A percentile compares a stretch with the other conserved stretches of the same genome.
Conservation (phyloP, 495 filamentous ascomycete species). For the Tuber borchii region DNA sequence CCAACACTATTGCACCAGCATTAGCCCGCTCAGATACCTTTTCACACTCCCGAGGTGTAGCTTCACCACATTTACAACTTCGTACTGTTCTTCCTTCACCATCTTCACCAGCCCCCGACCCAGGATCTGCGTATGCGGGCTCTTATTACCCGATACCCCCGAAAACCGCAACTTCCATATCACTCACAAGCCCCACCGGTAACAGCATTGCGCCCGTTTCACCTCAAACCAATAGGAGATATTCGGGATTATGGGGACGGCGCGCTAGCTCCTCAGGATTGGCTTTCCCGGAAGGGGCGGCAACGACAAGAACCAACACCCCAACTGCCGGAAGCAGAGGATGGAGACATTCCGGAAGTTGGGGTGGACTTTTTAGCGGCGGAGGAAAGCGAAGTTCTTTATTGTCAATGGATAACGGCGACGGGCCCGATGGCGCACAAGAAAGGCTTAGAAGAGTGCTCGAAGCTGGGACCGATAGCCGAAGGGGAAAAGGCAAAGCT, state of each 20-base stretch:
- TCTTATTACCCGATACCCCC: slow-evolving; percentile 37
- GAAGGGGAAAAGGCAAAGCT: slow-evolving; percentile 1
- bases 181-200: slow-evolving; percentile 26
- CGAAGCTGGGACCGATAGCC: background rate
- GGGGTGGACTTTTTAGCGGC: slow-evolving; percentile 34
- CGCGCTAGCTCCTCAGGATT: slow-evolving; percentile 23
- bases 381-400: slow-evolving; percentile 1
- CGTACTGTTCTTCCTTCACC: slow-evolving; percentile 36
- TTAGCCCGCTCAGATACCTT: slow-evolving; percentile 12
- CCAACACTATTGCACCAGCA: slow-evolving; percentile 18
- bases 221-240: slow-evolving; percentile 11
- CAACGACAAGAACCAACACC: slow-evolving; percentile 6
- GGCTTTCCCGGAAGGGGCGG: slow-evolving; percentile 17
- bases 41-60: slow-evolving; percentile 14
- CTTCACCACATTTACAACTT: slow-evolving; percentile 37
- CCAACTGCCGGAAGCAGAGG: slow-evolving; percentile 7
- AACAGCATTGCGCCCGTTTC: slow-evolving; percentile 11
- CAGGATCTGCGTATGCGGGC: slow-evolving; percentile 18
- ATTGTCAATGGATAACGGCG: background rate
- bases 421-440: background rate
- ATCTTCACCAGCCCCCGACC: slow-evolving; percentile 5
- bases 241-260: slow-evolving; percentile 25
- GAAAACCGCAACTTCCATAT: slow-evolving; percentile 33
- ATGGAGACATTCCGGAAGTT: slow-evolving; percentile 24
- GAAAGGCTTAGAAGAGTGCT: slow-evolving; percentile 3